These are phyloP conservation scores for Parasarocladium wereldwijsianum DNA, from an alignment of 2,329 filamentous ascomycete genomes.

Conservation along the genomic window DNA sequence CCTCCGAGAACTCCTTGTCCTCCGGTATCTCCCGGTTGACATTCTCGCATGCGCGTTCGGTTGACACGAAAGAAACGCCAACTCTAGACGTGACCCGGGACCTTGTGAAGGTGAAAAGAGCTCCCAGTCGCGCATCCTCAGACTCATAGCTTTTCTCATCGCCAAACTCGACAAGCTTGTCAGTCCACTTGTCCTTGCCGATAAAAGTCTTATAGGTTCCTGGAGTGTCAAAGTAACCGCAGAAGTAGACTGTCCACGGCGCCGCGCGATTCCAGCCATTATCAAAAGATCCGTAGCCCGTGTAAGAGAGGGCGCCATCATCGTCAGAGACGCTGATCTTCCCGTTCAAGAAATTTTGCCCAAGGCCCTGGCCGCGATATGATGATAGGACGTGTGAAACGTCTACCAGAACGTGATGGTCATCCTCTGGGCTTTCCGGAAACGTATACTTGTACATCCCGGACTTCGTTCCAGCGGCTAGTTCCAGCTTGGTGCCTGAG, in stretches of 20 bases:
- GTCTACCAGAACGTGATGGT: conserved; percentile 40
- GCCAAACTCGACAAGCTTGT: conserved; percentile 17
- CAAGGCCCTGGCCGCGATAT: conserved; percentile 42
- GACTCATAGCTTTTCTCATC: conserved; percentile 18
- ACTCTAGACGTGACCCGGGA: conserved; percentile 39
- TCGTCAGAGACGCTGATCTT: conserved; percentile 36
- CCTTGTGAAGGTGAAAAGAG: conserved; percentile 38
- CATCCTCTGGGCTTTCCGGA: conserved; percentile 20
- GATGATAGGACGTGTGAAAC: conserved; percentile 52
- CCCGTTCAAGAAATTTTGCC: conserved; percentile 49
- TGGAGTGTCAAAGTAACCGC: conserved; percentile 40
- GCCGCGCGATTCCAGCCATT: conserved; percentile 52
- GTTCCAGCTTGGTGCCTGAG: conserved; percentile 40
- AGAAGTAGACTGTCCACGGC: conserved; percentile 49
- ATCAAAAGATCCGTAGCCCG: conserved; percentile 46
- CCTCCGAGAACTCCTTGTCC: conserved; percentile 22
- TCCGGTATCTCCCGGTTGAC: conserved; percentile 40
- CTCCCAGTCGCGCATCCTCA: conserved; percentile 25
- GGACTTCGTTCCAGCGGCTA: conserved; percentile 39
- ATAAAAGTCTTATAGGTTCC: conserved; percentile 29
- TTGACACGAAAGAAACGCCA: conserved; percentile 54
- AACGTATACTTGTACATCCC: conserved; percentile 50
- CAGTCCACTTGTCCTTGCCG: conserved; percentile 16
- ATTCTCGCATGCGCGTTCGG: conserved; percentile 42
- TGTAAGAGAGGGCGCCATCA: conserved; percentile 28